A percentile compares a stretch with the other conserved stretches of the same genome.
Evolutionary conservation across 805 yeast species (phyloP).

Genomic region (Brettanomyces sp.): DNA sequence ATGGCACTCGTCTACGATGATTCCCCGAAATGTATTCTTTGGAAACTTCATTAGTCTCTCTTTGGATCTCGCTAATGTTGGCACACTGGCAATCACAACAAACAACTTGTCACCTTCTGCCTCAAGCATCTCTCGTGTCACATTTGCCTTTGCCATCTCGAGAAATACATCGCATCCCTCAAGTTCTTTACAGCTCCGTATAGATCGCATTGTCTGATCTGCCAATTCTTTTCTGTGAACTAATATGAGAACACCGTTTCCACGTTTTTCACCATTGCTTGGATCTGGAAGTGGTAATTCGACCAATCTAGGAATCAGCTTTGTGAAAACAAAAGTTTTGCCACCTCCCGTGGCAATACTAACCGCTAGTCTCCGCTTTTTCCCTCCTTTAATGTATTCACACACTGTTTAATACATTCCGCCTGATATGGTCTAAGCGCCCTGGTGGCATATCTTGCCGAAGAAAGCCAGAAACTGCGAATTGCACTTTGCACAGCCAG

Average conservation of each 20-base stretch:
- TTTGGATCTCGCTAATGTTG: slow-evolving; percentile 38
- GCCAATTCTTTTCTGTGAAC: slow-evolving; percentile 81
- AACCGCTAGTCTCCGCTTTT: slow-evolving; percentile 55
- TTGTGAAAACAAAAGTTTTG: slow-evolving; percentile 72
- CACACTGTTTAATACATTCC: slow-evolving; percentile 54
- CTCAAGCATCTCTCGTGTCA: slow-evolving; percentile 29
- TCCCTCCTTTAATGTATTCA: slow-evolving; percentile 30
- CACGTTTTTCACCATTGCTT: slow-evolving; percentile 12
- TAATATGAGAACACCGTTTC: slow-evolving; percentile 40
- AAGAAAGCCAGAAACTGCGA: too few species aligned
- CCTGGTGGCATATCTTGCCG: background rate
- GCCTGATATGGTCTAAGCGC: slow-evolving; percentile 44
- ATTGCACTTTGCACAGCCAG: too few species aligned
- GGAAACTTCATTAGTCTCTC: slow-evolving; percentile 42
- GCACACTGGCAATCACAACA: slow-evolving; percentile 71
- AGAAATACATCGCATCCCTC: slow-evolving; percentile 20
- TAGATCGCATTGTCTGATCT: slow-evolving; percentile 50
- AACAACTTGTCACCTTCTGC: slow-evolving; percentile 6
- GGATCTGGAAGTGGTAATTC: slow-evolving; percentile 20
- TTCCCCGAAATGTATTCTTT: slow-evolving; percentile 55
- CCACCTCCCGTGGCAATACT: slow-evolving; percentile 94
- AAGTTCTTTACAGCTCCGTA: slow-evolving; percentile 28
- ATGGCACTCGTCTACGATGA: slow-evolving; percentile 88
- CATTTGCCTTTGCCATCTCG: slow-evolving; percentile 55
- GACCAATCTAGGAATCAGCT: slow-evolving; percentile 35